Conservation (phyloP, 2,329 filamentous ascomycete species). For the Setomelanomma holmii region DNA sequence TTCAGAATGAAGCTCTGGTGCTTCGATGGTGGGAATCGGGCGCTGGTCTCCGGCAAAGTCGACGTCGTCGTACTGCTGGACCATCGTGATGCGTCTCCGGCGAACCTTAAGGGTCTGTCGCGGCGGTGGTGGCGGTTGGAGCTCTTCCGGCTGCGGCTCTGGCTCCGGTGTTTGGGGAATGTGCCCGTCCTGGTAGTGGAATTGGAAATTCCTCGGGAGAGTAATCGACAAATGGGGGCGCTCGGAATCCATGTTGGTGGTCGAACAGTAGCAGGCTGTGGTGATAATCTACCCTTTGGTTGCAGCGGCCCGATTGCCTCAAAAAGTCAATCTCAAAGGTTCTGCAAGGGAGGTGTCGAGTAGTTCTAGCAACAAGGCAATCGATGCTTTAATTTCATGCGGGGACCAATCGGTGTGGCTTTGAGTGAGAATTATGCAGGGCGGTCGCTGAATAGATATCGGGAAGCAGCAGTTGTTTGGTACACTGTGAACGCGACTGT, state of each 20-base stretch:
- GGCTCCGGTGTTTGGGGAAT: conserved; percentile 56
- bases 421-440: conserved; percentile 34
- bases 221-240: conserved; percentile 58
- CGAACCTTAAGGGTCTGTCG: conserved; percentile 58
- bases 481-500: conserved; percentile 45
- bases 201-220: conserved; percentile 59
- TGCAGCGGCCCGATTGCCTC: conserved; percentile 4
- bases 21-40: conserved; percentile 59
- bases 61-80: conserved; percentile 30
- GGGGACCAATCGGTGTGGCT: conserved; percentile 19
- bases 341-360: conserved; percentile 34
- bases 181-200: conserved; percentile 55
- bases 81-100: conserved; percentile 51
- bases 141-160: conserved; percentile 45
- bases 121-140: conserved; percentile 54
- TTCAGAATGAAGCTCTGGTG: conserved; percentile 48
- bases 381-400: conserved; percentile 17
- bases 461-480: conserved; percentile 41
- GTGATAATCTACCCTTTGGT: conserved; percentile 16
- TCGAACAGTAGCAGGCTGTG: conserved; percentile 4
- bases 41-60: conserved; percentile 36
- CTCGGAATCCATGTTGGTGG: conserved; percentile 47
- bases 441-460: conserved; percentile 23
- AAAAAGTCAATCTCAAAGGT: conserved; percentile 23
- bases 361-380: conserved; percentile 16